Conservation (phyloP, 2,329 filamentous ascomycete species). For the Plenodomus lindquistii region DNA sequence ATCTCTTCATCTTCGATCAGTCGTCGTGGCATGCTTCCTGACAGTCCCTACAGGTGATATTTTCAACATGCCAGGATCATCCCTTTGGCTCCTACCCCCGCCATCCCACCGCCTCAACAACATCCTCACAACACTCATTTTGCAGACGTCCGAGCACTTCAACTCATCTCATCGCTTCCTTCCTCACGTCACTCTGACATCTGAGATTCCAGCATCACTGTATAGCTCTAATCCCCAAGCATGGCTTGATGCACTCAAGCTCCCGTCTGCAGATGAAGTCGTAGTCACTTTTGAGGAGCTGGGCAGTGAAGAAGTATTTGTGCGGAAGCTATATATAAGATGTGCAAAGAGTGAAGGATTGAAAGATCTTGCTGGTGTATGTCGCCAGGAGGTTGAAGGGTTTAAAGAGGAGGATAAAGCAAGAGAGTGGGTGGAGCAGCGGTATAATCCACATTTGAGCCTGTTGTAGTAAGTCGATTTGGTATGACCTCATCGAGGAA, state of each 20-base stretch:
- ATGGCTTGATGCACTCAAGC: constrained; percentile 42
- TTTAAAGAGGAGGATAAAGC: constrained; percentile 26
- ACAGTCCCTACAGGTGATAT: background rate
- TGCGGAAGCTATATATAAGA: constrained; percentile 46
- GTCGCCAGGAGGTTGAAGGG: constrained; percentile 32
- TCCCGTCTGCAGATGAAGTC: constrained; percentile 22
- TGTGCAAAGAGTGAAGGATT: constrained; percentile 38
- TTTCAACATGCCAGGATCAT: constrained; percentile 45
- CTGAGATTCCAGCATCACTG: constrained; percentile 32
- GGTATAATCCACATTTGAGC: constrained; percentile 47
- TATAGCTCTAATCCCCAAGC: constrained; percentile 39
- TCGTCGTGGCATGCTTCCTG: background rate
- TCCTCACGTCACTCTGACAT: constrained; percentile 50
- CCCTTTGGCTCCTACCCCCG: constrained; percentile 50
- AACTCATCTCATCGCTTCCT: constrained; percentile 44
- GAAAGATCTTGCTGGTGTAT: constrained; percentile 29
- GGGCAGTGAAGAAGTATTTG: constrained; percentile 42
- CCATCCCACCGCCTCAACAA: constrained; percentile 34
- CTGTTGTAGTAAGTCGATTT: constrained; percentile 46
- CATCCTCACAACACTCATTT: constrained; percentile 41
- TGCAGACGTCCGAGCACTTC: constrained; percentile 38
- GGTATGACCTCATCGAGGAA: background rate
- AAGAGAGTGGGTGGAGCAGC: constrained; percentile 34
- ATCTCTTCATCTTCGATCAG: background rate
- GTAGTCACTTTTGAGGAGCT: constrained; percentile 35